Base-by-base conservation (phyloP, 1,139 yeast species). In the Candida tetrigidarum region DNA sequence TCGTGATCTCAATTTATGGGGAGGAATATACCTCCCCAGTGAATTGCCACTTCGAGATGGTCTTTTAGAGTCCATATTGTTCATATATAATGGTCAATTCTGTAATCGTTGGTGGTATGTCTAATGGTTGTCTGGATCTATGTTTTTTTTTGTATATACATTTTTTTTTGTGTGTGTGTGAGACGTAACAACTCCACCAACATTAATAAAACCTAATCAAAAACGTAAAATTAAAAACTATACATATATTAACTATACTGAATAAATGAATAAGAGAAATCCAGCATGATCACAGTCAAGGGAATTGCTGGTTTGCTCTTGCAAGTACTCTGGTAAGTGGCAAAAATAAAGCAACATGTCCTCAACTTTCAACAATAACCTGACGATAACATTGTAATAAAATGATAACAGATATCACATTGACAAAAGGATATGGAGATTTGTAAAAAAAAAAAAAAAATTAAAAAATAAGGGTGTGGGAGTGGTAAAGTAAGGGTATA, bases 21-120 rank as follows among this genome's bases (percentile, higher is more conserved):
- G 49, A n/a, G 46, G 49, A 12, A 29, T 30, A 39, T 43, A 47
- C 25, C 32, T 45, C n/a, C 40, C 16, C 19, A 9, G 38, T 18
- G 16, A 30, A 11, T 28, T 37, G 22, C 22, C 29, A 10, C 29
- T 37, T 9, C 11, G 12, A n/a, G 37, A 30, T 16, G 37, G 34
- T 11, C 41, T 28, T 26, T 42, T 42, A 3, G 41, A 41, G 16
- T 33, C 28, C 7, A 23, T 23, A 23, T 23, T 12, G n/a, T 28
- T 28, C 32, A 25, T 33, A 15, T 8, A 22, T 19, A 23, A 26
- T 12, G 32, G 18, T 11, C 3, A 37, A 10, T 11, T 14, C 12
- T 8, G 42, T 29, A 10, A 22, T 14, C 5, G 8, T 28, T 28
- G 32, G 12, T 12, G 12, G n/a, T 9, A 16, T 14, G 16, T 7